These are phyloP conservation scores for Calonectria ilicicola DNA, from an alignment of 2,329 filamentous ascomycete genomes.

Conservation along the genomic window DNA sequence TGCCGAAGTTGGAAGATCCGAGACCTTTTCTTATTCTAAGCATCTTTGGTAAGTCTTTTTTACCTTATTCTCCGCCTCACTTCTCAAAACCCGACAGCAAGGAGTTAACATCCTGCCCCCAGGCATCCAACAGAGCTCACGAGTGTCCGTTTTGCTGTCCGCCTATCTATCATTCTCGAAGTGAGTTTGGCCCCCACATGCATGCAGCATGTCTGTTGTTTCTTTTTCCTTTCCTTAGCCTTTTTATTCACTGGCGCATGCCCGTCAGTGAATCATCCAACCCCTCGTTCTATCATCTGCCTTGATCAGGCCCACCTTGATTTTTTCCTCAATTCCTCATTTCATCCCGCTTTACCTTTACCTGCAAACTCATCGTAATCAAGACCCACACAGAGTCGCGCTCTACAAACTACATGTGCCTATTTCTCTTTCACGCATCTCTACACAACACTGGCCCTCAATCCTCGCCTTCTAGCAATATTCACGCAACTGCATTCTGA, in stretches of 20 bases:
- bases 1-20: neutral
- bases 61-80: neutral
- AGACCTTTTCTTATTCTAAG: neutral
- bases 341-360: neutral
- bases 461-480: neutral
- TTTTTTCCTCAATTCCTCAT: neutral
- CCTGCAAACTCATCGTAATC: neutral
- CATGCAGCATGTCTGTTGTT: neutral
- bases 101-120: neutral
- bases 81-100: neutral
- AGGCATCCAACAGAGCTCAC: neutral
- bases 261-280: constrained; percentile 3
- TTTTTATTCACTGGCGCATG: neutral
- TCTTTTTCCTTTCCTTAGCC: neutral
- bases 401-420: neutral
- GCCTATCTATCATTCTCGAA: neutral
- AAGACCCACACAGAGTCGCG: too few relatives aligned
- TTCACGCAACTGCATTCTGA: neutral
- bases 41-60: neutral
- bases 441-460: neutral
- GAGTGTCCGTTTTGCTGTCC: neutral
- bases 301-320: neutral
- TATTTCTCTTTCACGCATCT: neutral
- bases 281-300: neutral
- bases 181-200: neutral